Evolutionary conservation across 148 eudicot species (phyloP).

Genomic region (Agrostemma githago): DNA sequence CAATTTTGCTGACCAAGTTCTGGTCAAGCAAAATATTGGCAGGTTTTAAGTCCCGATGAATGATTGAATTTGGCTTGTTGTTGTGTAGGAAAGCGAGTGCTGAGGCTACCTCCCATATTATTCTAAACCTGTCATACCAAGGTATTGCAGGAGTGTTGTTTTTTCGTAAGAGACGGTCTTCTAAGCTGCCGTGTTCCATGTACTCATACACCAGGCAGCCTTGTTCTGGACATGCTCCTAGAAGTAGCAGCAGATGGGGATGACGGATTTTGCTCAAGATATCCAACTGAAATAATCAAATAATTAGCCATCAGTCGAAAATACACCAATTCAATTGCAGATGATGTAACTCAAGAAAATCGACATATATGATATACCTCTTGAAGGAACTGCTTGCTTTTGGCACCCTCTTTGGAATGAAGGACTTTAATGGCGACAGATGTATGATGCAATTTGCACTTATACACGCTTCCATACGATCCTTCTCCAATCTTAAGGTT

Average conservation of each 20-base stretch:
- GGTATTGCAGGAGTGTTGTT: slow-evolving; percentile 48
- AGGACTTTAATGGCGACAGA: slow-evolving; percentile 76
- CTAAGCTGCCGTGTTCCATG: slow-evolving; percentile 86
- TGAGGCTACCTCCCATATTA: slow-evolving; percentile 81
- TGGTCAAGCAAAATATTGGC: slow-evolving; percentile 81
- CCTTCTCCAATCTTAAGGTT: slow-evolving; percentile 69
- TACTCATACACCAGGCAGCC: slow-evolving; percentile 77
- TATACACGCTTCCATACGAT: slow-evolving; percentile 74
- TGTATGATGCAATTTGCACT: slow-evolving; percentile 71
- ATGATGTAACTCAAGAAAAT: background rate
- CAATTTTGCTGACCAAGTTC: slow-evolving; percentile 79
- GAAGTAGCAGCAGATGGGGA: slow-evolving; percentile 76
- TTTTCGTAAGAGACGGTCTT: slow-evolving; percentile 51
- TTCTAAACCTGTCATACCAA: slow-evolving; percentile 70
- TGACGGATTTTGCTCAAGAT: slow-evolving; percentile 77
- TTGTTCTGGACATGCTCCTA: slow-evolving; percentile 68
- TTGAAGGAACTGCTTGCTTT: slow-evolving; percentile 67
- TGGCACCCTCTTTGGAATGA: slow-evolving; percentile 49
- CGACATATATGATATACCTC: slow-evolving; percentile 62
- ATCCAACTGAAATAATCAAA: slow-evolving; percentile 47
- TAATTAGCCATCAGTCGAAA: background rate
- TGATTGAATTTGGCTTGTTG: slow-evolving; percentile 64
- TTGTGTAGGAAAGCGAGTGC: slow-evolving; percentile 76
- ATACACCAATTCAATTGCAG: background rate
- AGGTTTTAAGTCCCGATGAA: slow-evolving; percentile 78